phyloP scores from a whole-genome alignment of 179 eudicot genomes.

The Monotropa hypopitys region DNA sequence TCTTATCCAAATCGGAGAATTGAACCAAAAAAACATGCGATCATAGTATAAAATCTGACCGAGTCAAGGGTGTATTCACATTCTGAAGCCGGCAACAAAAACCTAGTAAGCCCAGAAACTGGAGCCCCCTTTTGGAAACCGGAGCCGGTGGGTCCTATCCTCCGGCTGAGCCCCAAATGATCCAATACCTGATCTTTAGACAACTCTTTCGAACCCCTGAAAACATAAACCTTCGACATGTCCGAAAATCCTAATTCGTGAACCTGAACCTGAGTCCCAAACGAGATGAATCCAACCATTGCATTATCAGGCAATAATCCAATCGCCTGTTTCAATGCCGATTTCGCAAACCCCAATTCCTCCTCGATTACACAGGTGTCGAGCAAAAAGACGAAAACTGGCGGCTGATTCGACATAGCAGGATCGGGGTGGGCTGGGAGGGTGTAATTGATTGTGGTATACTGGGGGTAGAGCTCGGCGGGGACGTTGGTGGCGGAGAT shows the following conservation, averaged over 20 bases:
- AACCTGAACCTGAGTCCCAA: slow-evolving; percentile 89
- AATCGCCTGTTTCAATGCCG: slow-evolving; percentile 55
- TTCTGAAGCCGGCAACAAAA: slow-evolving; percentile 84
- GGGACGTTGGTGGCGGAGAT: slow-evolving; percentile 70
- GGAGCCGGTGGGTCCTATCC: slow-evolving; percentile 28
- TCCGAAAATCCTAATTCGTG: slow-evolving; percentile 82
- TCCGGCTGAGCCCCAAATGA: slow-evolving; percentile 61
- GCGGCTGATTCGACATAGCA: slow-evolving; percentile 13
- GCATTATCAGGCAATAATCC: slow-evolving; percentile 63
- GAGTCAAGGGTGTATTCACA: slow-evolving; percentile 69
- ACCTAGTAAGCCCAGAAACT: slow-evolving; percentile 39
- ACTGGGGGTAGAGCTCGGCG: slow-evolving; percentile 78
- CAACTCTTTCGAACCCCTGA: slow-evolving; percentile 68
- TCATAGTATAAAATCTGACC: slow-evolving; percentile 25
- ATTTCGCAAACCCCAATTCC: slow-evolving; percentile 69
- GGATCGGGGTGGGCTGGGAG: slow-evolving; percentile 13
- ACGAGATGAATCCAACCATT: slow-evolving; percentile 68
- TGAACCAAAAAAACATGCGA: neutral
- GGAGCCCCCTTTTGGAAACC: slow-evolving; percentile 30
- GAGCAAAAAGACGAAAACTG: slow-evolving; percentile 53
- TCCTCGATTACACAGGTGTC: slow-evolving; percentile 92
- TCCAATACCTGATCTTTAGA: slow-evolving; percentile 82
- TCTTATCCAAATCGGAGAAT: neutral
- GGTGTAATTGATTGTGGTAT: slow-evolving; percentile 44
- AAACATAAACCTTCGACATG: slow-evolving; percentile 75